Percentiles rank a stretch among this genome's conserved stretches.
Evolutionary conservation across 768 basidiomycete genomes (phyloP).

Genomic region (Cyathus striatus): DNA sequence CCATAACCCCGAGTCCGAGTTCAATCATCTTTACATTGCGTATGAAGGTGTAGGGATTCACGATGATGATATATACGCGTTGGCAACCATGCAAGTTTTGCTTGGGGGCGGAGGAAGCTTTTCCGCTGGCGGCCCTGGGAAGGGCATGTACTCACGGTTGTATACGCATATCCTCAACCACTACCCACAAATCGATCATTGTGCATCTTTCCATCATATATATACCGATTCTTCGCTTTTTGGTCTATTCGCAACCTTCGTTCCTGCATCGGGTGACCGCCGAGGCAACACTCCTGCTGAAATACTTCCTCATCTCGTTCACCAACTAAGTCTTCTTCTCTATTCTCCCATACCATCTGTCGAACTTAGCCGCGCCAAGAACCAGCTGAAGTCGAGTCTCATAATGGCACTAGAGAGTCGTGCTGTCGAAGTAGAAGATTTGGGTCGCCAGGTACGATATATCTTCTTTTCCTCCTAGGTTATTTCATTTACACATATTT

Average conservation of each 20-base stretch:
- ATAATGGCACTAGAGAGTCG: constrained; percentile 94
- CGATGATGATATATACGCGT: constrained; percentile 87
- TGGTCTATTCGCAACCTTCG: constrained; percentile 84
- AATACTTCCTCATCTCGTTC: constrained; percentile 79
- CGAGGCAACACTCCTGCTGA: constrained; percentile 63
- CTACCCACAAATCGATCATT: constrained; percentile 91
- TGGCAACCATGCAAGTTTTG: constrained; percentile 92
- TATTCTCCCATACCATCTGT: constrained; percentile 57
- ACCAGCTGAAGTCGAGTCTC: constrained; percentile 87
- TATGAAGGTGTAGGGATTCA: constrained; percentile 91
- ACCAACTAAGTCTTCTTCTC: constrained; percentile 81
- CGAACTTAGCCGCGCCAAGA: constrained; percentile 87
- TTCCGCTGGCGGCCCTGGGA: constrained; percentile 96
- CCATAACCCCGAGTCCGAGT: constrained; percentile 55
- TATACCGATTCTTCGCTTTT: constrained; percentile 93
- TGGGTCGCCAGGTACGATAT: constrained; percentile 73
- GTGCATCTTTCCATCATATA: constrained; percentile 95
- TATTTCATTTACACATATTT: constrained; percentile 3
- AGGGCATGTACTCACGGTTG: constrained; percentile 97
- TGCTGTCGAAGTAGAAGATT: constrained; percentile 80
- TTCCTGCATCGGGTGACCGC: constrained; percentile 53
- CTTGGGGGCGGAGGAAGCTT: constrained; percentile 96
- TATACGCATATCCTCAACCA: constrained; percentile 96
- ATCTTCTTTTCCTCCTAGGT: background rate
- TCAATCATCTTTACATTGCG: constrained; percentile 89